Base-by-base conservation (phyloP, 768 basidiomycete species). In the Tylopilus vinaceipallidus region DNA sequence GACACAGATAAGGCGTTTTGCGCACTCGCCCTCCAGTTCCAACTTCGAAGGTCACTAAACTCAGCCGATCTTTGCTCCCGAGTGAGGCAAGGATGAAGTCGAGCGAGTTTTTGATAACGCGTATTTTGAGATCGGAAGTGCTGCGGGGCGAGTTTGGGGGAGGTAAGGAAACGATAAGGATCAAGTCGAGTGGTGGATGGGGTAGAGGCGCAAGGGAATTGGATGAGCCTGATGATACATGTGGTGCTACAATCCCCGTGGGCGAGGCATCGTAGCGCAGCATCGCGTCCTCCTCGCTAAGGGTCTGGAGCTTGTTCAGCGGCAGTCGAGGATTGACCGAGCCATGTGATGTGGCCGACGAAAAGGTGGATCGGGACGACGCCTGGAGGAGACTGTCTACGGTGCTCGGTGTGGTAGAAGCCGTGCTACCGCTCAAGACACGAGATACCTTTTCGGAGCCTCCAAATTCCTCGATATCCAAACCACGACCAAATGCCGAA, bases 21-120 rank as follows among this genome's bases (percentile, higher is more conserved):
- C 93, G 77, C 30, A 98, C 88, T 47, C 76, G 73, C 0, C 94
- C 94, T 2, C 83, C 86, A 9, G 79, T 60, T 13, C 95, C 95
- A 8, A 91, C 86, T 64, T 98, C 91, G 57, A 94, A 98, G 0
- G 94, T 94, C 22, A 98, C 93, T 57, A 98, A 62, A 56, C 90
- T 90, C 51, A 99, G 62, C 4, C 97, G 81, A 62, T 98, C 97
- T 59, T 78, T 83, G 16, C 76, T 71, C 5, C 86, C 83, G 47
- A 97, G 67, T 9, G 87, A 84, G 13, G 85, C 83, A 36, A 97
- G 71, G 43, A 91, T 67, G 66, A 98, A 98, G 59, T 94, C 88
- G 32, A 99, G 76, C 0, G 94, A 87, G 9, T 86, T 78, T 62
- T 85, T 86, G 73, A 99, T 89, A 22, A 98, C 88, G 35, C 91